Evolutionary conservation across 306 rosid species (phyloP), one percentile per base, ranked within the genome.

Genomic region (Castanospermum australe): DNA sequence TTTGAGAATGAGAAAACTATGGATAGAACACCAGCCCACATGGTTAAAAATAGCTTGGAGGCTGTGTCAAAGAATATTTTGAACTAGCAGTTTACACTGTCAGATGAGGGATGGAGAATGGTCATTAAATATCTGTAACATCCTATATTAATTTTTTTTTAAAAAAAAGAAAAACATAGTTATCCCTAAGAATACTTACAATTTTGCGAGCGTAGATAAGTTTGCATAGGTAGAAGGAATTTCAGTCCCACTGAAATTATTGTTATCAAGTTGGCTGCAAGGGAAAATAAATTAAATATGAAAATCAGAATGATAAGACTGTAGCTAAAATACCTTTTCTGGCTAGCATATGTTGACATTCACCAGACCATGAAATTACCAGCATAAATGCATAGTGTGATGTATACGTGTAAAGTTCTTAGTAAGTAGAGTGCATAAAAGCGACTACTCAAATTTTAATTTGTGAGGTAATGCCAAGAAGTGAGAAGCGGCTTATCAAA

Each of bases 221-320:
- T 52, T 87, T 62, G 52, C 71, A 78, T 81, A 87, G 45, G 75
- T 63, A 32, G 84, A 82, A 48, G 90, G 90, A 78, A 87, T 84
- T 71, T 50, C 82, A 14, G 48, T n/a, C 76, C 84, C 84, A 2
- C 82, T 36, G 76, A 87, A 87, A 71, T 87, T 81, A 39, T 87
- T 87, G 83, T 81, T 84, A 65, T 87, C 90, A 18, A 87, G 80
- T 71, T 87, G 90, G n/a, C 90, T 87, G 88, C 67, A 81, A 70
- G 28, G 30, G n/a, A 32, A 0, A 73, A 79, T 35, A 74, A 44
- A 51, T 36, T 36, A 22, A 76, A 71, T 61, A 62, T 21, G 47
- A 45, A 63, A 25, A 59, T 59, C 71, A 57, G 9, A n/a, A 61
- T 0, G 22, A 61, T 21, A 44, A 50, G 51, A 66, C 28, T 17